Evolutionary conservation across 805 yeast species (phyloP).

Genomic region (Starmerella floricola): DNA sequence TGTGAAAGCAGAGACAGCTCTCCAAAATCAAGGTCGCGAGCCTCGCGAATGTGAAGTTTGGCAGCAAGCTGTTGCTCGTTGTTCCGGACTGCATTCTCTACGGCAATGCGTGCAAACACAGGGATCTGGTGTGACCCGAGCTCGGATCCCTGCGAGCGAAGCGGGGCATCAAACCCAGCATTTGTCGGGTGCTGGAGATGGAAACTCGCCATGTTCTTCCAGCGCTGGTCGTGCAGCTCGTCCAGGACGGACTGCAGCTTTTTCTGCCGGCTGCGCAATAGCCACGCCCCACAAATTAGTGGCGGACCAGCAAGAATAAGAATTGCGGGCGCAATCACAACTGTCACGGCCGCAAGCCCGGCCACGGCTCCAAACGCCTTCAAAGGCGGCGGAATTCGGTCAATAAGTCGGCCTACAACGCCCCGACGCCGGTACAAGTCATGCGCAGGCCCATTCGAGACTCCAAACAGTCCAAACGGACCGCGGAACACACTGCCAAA

Average conservation of each 20-base stretch:
- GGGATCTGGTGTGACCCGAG: slow-evolving; percentile 8
- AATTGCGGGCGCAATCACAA: slow-evolving; percentile 16
- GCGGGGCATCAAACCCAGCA: too few relatives aligned
- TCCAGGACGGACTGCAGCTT: slow-evolving; percentile 1
- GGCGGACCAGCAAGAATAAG: slow-evolving; percentile 16
- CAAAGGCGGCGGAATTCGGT: slow-evolving; percentile 12
- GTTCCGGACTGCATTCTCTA: slow-evolving; percentile 6
- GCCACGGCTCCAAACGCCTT: slow-evolving; percentile 13
- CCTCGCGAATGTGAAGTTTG: neutral
- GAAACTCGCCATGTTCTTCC: slow-evolving; percentile 16
- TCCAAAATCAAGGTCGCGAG: slow-evolving; percentile 1
- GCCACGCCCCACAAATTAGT: slow-evolving; percentile 10
- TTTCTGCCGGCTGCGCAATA: slow-evolving; percentile 2
- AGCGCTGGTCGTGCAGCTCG: slow-evolving; percentile 13
- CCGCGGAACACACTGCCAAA: too few relatives aligned
- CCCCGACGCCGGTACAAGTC: slow-evolving; percentile 10
- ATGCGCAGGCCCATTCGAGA: neutral
- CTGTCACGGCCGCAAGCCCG: slow-evolving; percentile 15
- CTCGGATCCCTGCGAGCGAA: too few relatives aligned
- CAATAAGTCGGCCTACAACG: slow-evolving; percentile 1
- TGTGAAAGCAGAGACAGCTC: slow-evolving; percentile 7
- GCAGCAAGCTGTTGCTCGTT: slow-evolving; percentile 9
- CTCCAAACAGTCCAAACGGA: too few relatives aligned
- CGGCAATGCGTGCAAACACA: slow-evolving; percentile 7
- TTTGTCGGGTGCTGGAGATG: slow-evolving; percentile 11